Evolutionary conservation across 2,329 filamentous ascomycete genomes (phyloP).

Genomic region (Talaromyces rugulosus): DNA sequence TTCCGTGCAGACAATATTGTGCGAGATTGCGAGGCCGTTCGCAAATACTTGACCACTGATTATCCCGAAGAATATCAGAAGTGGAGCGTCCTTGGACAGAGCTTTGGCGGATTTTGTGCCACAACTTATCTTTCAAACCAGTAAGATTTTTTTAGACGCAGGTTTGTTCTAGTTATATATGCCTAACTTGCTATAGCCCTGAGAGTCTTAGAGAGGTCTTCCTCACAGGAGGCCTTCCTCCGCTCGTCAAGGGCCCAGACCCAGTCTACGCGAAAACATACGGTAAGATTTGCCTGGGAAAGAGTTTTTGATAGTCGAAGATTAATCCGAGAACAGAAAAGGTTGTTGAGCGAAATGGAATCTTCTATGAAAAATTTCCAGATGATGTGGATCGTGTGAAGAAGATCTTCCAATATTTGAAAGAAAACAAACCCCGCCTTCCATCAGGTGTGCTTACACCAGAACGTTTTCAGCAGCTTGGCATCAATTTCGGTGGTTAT

Average conservation of each 20-base stretch:
- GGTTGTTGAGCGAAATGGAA: slow-evolving; percentile 66
- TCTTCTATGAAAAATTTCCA: slow-evolving; percentile 81
- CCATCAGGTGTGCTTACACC: slow-evolving; percentile 70
- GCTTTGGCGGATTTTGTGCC: slow-evolving; percentile 83
- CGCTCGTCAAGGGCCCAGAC: slow-evolving; percentile 66
- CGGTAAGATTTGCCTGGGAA: slow-evolving; percentile 25
- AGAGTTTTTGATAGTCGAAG: slow-evolving; percentile 14
- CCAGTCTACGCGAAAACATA: slow-evolving; percentile 72
- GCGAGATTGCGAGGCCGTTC: slow-evolving; percentile 80
- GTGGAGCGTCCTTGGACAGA: slow-evolving; percentile 87
- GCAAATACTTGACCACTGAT: slow-evolving; percentile 66
- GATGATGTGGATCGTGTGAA: slow-evolving; percentile 69
- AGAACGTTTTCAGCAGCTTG: slow-evolving; percentile 70
- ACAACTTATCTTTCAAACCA: slow-evolving; percentile 79
- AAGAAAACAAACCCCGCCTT: slow-evolving; percentile 58
- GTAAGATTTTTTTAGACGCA: slow-evolving; percentile 30
- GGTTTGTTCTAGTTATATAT: not conserved
- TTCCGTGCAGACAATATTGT: slow-evolving; percentile 92
- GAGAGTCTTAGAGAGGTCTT: slow-evolving; percentile 78
- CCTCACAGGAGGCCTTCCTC: slow-evolving; percentile 76
- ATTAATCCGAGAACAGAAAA: slow-evolving; percentile 41
- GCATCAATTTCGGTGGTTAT: slow-evolving; percentile 73
- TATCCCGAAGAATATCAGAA: slow-evolving; percentile 66
- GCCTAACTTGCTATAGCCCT: slow-evolving; percentile 44
- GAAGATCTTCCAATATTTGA: slow-evolving; percentile 62